Evolutionary conservation across 2,329 filamentous ascomycete species (phyloP), one percentile per base, ranked within the genome.

Genomic region (Venturia effusa): DNA sequence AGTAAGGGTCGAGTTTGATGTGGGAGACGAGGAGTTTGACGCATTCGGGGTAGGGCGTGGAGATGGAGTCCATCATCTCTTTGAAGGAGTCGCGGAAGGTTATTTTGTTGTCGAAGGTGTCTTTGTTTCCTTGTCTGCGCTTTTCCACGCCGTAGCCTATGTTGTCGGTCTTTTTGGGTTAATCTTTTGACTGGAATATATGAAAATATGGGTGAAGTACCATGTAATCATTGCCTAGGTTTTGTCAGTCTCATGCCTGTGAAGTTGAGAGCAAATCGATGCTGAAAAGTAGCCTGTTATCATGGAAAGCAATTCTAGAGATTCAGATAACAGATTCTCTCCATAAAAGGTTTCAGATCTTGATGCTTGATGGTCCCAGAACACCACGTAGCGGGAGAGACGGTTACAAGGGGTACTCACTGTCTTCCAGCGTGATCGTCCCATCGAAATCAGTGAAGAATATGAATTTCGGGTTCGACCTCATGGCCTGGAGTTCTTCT

Each of bases 391-490:
- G 10, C 37, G 8, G 37, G 8, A 11, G 15, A 11, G 37, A 4
- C 37, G 37, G 8, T 39, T 39, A 10, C 15, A 2, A 32, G 27
- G 48, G 8, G 64, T 60, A 78, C 81, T 72, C 71, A 83, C 83
- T 86, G 75, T 88, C 85, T 71, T 84, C 79, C 64, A 86, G 82
- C 60, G 93, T 97, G 74, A 97, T 93, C 63, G 92, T 97, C 71
- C 94, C 94, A 77, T 99, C 94, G 74, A 97, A 97, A 79, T 99
- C 94, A 69, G 92, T 96, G 81, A 97, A 97, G 84, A 99, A 97
- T 80, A 99, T 92, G 80, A 90, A 89, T 78, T 91, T 89, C 61
- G 92, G 92, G 74, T 88, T 86, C 65, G 73, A 75, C 67, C 77
- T 74, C 77, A 81, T 75, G 57, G 78, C 77, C 60, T 75, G 74